Evolutionary conservation across 1,139 yeast genomes (phyloP), one percentile per base, ranked within the genome.

Genomic region (Yueomyces sp.): DNA sequence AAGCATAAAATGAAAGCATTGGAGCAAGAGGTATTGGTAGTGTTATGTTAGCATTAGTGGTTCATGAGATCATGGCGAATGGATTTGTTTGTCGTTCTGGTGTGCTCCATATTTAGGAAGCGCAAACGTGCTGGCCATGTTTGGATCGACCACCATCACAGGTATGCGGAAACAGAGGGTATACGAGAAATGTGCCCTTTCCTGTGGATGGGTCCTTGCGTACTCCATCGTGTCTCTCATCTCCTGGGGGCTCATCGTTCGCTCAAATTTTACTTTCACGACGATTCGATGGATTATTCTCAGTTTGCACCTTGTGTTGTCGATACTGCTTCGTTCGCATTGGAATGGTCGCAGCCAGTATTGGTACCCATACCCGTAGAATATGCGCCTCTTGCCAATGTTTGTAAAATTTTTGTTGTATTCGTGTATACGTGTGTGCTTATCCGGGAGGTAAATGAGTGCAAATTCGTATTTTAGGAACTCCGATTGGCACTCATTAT

Each of bases 231-330:
- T 35, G 7, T 30, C 7, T 12, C 6, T 11, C 37, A 25, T 6
- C 3, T 27, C 6, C 7, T 38, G 9, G 27, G n/a, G 31, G 27
- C 11, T 11, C 7, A 30, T 7, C 11, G 11, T 30, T 11, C 32
- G 7, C 11, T 30, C 32, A 30, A 49, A 29, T 9, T 29, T 36
- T 8, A 50, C 35, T 36, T 42, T 41, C 26, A 50, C 19, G 25
- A 39, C 36, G 3, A 55, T 30, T 30, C 42, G 39, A 42, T 55
- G 59, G 4, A 54, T 48, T 26, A 50, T 48, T 44, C 51, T 54
- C 28, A 55, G 39, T 36, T 51, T 45, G 36, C 48, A 49, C 4
- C 45, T 41, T 3, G 25, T 32, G 2, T 32, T 19, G 28, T 42
- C 36, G 3, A 28, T 31, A 25, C 46, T 39, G 28, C 50, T 48